Evolutionary conservation across 805 yeast species (phyloP).

Genomic region (Wickerhamiella allomyrinae): DNA sequence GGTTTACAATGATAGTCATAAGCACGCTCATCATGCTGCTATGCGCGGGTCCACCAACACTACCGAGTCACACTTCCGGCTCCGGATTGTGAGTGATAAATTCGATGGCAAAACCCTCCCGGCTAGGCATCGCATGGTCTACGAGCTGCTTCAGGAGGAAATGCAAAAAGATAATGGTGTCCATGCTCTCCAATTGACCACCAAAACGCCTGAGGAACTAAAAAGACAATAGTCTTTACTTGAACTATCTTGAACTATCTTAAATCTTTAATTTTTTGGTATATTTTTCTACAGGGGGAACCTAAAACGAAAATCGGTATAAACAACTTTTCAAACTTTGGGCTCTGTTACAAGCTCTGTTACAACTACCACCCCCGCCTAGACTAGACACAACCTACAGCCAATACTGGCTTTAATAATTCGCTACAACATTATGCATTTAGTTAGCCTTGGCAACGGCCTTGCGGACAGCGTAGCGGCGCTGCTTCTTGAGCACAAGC

Average conservation of each 20-base stretch:
- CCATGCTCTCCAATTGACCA: conserved; percentile 77
- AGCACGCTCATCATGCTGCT: conserved; percentile 79
- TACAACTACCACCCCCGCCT: no score
- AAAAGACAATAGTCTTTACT: conserved; percentile 15
- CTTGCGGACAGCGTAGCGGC: conserved; percentile 86
- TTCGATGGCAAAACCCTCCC: conserved; percentile 57
- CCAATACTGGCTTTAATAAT: not conserved
- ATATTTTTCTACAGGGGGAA: no score
- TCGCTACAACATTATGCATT: conserved; percentile 3
- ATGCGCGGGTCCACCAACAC: conserved; percentile 57
- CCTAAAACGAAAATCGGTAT: not conserved
- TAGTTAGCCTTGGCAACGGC: conserved; percentile 79
- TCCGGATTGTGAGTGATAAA: conserved; percentile 54
- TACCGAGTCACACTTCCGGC: conserved; percentile 68
- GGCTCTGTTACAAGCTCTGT: not conserved
- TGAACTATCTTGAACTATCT: no score
- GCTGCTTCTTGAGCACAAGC: conserved; percentile 92
- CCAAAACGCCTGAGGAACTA: conserved; percentile 57
- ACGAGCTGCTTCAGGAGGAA: conserved; percentile 56
- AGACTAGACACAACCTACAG: no score
- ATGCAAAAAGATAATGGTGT: conserved; percentile 47
- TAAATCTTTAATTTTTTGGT: no score
- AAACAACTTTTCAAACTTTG: not conserved
- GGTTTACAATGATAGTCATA: conserved; percentile 68
- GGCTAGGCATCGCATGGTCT: conserved; percentile 63